Evolutionary conservation across 2,329 filamentous ascomycete genomes (phyloP).

Genomic region (Chrysosporium keratinophilum): DNA sequence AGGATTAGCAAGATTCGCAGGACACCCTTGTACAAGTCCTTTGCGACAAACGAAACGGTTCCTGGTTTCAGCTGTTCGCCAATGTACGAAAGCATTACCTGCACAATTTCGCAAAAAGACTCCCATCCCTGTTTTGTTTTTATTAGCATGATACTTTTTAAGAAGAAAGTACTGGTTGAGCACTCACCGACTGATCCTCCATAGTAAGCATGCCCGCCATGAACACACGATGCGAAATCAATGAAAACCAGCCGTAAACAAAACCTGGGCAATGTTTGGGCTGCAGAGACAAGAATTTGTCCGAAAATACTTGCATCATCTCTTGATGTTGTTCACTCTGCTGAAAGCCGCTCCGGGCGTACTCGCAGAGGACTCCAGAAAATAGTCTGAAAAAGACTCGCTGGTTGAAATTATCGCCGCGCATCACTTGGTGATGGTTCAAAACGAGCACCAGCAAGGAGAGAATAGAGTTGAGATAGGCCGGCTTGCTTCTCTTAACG

Average conservation of each 20-base stretch:
- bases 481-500: conserved; percentile 52
- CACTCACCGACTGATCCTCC: conserved; percentile 44
- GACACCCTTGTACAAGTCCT: conserved; percentile 74
- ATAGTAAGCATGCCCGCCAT: conserved; percentile 65
- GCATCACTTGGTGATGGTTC: conserved; percentile 72
- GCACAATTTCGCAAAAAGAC: conserved; percentile 61
- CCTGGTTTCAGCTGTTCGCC: conserved; percentile 68
- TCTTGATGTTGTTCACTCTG: conserved; percentile 53
- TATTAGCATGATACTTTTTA: conserved; percentile 6
- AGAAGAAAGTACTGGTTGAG: background rate
- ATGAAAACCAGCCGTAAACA: conserved; percentile 69
- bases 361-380: conserved; percentile 69
- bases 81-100: conserved; percentile 61
- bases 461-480: conserved; percentile 67
- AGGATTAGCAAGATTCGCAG: conserved; percentile 74
- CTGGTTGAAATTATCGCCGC: conserved; percentile 72
- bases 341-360: conserved; percentile 50
- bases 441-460: conserved; percentile 70
- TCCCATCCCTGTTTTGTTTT: conserved; percentile 53
- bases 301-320: conserved; percentile 61
- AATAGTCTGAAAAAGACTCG: conserved; percentile 86
- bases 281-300: conserved; percentile 60
- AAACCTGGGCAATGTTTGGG: conserved; percentile 73
- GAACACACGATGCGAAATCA: conserved; percentile 77
- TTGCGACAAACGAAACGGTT: conserved; percentile 57